Base-by-base conservation (phyloP, 2,329 filamentous ascomycete genomes). In the Teratosphaeria zuluensis region DNA sequence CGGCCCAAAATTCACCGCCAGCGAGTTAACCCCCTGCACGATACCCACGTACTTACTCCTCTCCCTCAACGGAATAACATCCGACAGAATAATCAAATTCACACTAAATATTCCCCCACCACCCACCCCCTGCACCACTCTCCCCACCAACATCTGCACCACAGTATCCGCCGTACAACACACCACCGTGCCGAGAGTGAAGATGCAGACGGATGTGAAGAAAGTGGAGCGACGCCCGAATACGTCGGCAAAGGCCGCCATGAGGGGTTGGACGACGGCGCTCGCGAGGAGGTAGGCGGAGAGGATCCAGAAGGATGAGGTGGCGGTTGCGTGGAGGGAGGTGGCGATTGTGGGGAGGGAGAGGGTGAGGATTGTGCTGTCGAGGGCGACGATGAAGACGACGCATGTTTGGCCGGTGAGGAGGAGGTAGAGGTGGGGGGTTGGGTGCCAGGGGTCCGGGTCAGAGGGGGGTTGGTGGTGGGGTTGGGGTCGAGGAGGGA, bases 331-430 rank as follows among this genome's bases (percentile, higher is more conserved):
- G n/a, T 56, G 9, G 16, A 62, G 67, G 70, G 55, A 68, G 78
- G 76, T 14, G 11, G 58, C 55, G 21, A 60, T 14, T 30, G 53
- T 57, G 12, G 79, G 75, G 42, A 80, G 62, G 0, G 75, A 70
- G 7, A 77, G 71, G 6, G 78, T 76, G 51, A 80, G 66, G 33
- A 80, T 75, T 0, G 78, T 79, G 11, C 76, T 74, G 63, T 81
- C 77, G 46, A 81, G 73, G 3, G 76, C 74, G 48, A 80, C 78
- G 71, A 80, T 76, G 64, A 80, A 73, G 5, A 77, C 75, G 48
- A 79, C 67, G 32, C 78, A 62, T 28, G 74, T 70, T 31, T 80
- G 68, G 11, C 73, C 75, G 30, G 71, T 63, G 61, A 79, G 70
- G 30, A 78, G 69, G 19, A 76, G 65, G 66, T 70, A 75, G 62